Evolutionary conservation across 495 filamentous ascomycete genomes (phyloP), one percentile per base, ranked within the genome.

Genomic region (Schizothecium vesticola): DNA sequence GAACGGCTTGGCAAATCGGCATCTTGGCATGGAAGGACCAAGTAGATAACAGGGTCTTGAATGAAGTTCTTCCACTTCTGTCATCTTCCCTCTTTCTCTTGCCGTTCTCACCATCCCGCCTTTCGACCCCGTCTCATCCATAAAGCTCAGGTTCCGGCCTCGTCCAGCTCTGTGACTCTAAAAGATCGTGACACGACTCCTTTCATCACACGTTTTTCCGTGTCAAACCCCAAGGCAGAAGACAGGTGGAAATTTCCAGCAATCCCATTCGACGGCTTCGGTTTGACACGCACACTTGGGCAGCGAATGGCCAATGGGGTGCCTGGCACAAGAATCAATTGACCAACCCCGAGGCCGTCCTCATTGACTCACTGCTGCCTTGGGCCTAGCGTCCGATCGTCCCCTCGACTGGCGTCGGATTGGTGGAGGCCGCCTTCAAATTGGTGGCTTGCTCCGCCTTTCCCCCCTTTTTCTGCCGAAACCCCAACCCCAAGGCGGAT

Each of bases 401-500:
- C 19, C 61, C 8, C 31, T 24, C 9, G 19, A 2, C 11, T 24
- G 13, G 29, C 31, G 29, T 22, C 23, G 28, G 11, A 66, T 64
- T 64, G 61, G 64, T 67, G 28, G 68, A 70, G 69, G 69, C 69
- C 69, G 64, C 69, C 69, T 19, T 60, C 16, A 70, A 64, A 60
- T 70, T 64, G 61, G 65, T 67, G 69, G 64, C 61, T 58, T 36
- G 22, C 69, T 55, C 63, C 55, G 58, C 64, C 59, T 23, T 9
- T 31, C 1, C 12, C 10, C 31, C 31, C 31, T 36, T 19, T 29
- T 16, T 12, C 13, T 4, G n/a, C 33, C 13, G 4, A 43, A 43
- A 16, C 33, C 12, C 33, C 33, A 19, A 43, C 33, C 33, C 33
- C 43, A 51, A 51, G 43, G 43, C 43, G 19, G 16, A 1, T 5